Evolutionary conservation across 371 early-diverging fungal species (phyloP), one percentile per base, ranked within the genome.

Genomic region (Haplosporangium sp.): DNA sequence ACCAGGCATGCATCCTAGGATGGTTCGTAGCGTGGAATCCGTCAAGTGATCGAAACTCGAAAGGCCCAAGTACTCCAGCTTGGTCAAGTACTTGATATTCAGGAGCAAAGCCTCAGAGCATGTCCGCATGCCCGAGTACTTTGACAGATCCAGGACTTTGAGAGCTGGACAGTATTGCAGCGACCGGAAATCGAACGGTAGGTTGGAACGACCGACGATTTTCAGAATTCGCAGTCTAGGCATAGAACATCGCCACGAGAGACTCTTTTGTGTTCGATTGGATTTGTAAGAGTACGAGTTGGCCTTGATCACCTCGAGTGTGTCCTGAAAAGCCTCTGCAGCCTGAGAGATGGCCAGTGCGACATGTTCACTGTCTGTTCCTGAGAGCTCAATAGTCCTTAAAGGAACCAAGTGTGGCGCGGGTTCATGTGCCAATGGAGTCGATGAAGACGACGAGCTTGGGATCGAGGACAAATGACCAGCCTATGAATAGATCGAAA

Each of bases 1-100:
- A 23, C 56, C 53, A 8, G 77, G 77, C 77, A 76, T 76, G 55
- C 73, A 69, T 12, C 80, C 73, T 55, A 79, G 48, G 11, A 79
- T 73, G 0, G 80, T 73, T 58, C 73, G 56, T 14, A 79, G 20
- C 0, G 80, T 79, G 23, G 73, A 72, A 48, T 79, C 80, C 18
- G 73, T 69, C 58, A 79, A 57, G 48, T 79, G 80, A 55, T 79
- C 80, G 51, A 73, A 79, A 45, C 73, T 79, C 9, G 80, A 79
- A 16, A 79, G 59, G 10, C 73, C 80, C 23, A 79, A n/a, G 55
- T 73, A 73, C 51, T 72, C 73, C 1, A 79, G 55, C 48, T 59
- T 55, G 1, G 72, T 69, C 55, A 79, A 20, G 29, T 72, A 79
- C 20, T 69, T 67, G 29, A 79, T 36, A 55, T 79, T 67, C 43